These are phyloP conservation scores for Metarhizium sp. DNA, from an alignment of 2,329 filamentous ascomycete genomes.

Conservation along the genomic window DNA sequence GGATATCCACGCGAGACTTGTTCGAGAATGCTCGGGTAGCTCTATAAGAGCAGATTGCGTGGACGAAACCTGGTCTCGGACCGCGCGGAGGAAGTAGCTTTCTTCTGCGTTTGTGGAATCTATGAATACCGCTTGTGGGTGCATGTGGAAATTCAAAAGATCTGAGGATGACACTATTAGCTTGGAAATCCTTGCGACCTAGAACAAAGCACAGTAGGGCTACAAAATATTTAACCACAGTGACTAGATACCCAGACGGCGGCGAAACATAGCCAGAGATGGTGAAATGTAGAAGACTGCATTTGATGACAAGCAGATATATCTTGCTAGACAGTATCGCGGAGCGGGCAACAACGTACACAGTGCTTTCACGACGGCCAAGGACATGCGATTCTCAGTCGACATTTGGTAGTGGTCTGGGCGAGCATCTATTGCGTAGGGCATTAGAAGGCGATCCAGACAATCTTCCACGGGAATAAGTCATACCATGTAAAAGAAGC, in stretches of 20 bases:
- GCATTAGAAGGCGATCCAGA: conserved; percentile 8
- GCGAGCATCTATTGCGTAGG: conserved; percentile 53
- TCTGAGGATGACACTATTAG: conserved; percentile 16
- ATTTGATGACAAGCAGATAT: background rate
- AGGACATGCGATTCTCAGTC: conserved; percentile 58
- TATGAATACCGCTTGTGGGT: conserved; percentile 66
- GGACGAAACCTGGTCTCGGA: conserved; percentile 43
- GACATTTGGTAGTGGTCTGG: conserved; percentile 64
- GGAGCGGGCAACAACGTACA: conserved; percentile 27
- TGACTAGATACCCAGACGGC: background rate
- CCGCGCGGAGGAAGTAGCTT: conserved; percentile 51
- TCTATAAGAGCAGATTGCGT: conserved; percentile 60
- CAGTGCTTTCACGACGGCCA: conserved; percentile 55
- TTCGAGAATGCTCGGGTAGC: conserved; percentile 54
- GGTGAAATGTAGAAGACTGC: background rate
- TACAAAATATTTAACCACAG: background rate
- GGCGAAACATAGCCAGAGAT: background rate
- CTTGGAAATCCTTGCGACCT: background rate
- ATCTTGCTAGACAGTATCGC: background rate
- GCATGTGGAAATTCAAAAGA: conserved; percentile 64
- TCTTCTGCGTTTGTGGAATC: conserved; percentile 63
- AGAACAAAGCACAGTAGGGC: background rate
- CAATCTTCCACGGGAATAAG: background rate
- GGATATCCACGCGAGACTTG: conserved; percentile 66
- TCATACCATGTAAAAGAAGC: conserved; percentile 48